A percentile compares a stretch with the other conserved stretches of the same genome.
phyloP scores from a whole-genome alignment of 2,329 filamentous ascomycete species.

The Trichoderma asperellum region DNA sequence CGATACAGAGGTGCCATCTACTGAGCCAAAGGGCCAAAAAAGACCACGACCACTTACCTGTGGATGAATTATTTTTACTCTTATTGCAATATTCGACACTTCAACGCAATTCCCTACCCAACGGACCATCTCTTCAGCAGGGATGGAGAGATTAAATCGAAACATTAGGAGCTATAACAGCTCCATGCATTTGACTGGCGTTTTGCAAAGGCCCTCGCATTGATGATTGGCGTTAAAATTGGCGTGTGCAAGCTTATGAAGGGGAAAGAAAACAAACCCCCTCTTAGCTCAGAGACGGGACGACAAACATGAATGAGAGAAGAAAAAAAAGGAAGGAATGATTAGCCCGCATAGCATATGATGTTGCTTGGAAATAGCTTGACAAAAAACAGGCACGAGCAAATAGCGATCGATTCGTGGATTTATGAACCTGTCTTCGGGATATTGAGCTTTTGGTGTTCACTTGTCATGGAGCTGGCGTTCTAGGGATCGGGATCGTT shows the following conservation, averaged over 20 bases:
- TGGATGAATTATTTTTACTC: constrained; percentile 25
- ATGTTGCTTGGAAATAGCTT: constrained; percentile 28
- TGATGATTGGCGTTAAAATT: constrained; percentile 14
- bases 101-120: constrained; percentile 32
- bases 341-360: constrained; percentile 25
- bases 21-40: constrained; percentile 25
- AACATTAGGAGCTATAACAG: background rate
- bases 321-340: constrained; percentile 28
- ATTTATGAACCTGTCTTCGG: background rate
- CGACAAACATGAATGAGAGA: constrained; percentile 32
- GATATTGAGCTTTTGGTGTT: constrained; percentile 5
- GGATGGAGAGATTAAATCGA: background rate
- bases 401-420: constrained; percentile 1
- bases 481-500: constrained; percentile 21
- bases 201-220: constrained; percentile 11
- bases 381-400: constrained; percentile 30
- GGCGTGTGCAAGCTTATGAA: constrained; percentile 2
- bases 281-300: constrained; percentile 29
- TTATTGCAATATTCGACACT: constrained; percentile 36
- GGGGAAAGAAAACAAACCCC: background rate
- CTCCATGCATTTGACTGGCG: constrained; percentile 21
- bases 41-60: constrained; percentile 29
- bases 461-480: constrained; percentile 26
- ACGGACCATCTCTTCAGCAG: constrained; percentile 24
- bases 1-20: constrained; percentile 26